phyloP scores from a whole-genome alignment of 257 asterid genomes.

The Fraxinus cuspidata region DNA sequence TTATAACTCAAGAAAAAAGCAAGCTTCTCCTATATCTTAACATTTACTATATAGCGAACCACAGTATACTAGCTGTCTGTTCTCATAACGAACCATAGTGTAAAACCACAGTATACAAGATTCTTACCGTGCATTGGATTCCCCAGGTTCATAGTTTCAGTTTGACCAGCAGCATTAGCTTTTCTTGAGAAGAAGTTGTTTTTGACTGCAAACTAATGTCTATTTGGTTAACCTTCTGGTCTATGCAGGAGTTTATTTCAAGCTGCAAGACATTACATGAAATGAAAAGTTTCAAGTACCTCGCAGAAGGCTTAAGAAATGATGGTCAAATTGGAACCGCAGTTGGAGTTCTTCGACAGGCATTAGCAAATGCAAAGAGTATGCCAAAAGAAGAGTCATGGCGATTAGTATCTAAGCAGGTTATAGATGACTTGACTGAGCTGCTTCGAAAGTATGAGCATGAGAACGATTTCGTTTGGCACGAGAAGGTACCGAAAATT shows the following conservation, averaged over 20 bases:
- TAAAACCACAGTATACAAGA: background rate
- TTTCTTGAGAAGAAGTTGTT: background rate
- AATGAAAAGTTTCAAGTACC: conserved; percentile 50
- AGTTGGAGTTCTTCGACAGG: conserved; percentile 50
- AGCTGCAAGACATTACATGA: conserved; percentile 49
- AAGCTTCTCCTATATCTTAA: background rate
- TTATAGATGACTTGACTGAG: conserved; percentile 35
- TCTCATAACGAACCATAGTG: too few species aligned
- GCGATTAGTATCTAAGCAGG: conserved; percentile 40
- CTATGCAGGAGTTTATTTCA: conserved; percentile 53
- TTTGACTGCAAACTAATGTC: background rate
- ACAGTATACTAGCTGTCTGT: too few species aligned
- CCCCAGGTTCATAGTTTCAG: background rate
- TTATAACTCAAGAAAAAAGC: background rate
- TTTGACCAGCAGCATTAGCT: background rate
- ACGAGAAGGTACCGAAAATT: conserved; percentile 39
- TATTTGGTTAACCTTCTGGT: background rate
- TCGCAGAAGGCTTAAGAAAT: conserved; percentile 39
- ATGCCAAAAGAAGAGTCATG: conserved; percentile 54
- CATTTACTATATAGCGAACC: too few species aligned
- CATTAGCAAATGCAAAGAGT: conserved; percentile 38
- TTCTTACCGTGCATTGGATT: too few species aligned
- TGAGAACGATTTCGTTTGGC: conserved; percentile 71
- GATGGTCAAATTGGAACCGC: conserved; percentile 54
- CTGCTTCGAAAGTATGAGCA: conserved; percentile 51